Evolutionary conservation across 345 rosid species (phyloP).

Genomic region (Anacardium occidentale): DNA sequence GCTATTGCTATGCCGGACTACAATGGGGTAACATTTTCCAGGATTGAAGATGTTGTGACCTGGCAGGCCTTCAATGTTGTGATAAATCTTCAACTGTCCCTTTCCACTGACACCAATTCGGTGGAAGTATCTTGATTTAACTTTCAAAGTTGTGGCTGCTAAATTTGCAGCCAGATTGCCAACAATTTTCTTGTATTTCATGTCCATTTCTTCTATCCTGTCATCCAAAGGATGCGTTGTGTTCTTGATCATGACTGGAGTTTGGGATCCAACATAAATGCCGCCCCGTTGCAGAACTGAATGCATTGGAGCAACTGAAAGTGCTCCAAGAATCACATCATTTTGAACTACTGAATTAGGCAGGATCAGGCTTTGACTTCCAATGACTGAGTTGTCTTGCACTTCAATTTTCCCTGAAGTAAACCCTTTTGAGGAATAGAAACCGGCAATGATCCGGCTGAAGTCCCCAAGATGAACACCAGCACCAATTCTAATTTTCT

Average conservation of each 20-base stretch:
- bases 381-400: slow-evolving; percentile 55
- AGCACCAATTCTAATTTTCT: slow-evolving; percentile 38
- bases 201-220: slow-evolving; percentile 73
- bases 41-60: slow-evolving; percentile 48
- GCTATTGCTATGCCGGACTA: slow-evolving; percentile 66
- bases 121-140: slow-evolving; percentile 65
- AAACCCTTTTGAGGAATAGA: slow-evolving; percentile 43
- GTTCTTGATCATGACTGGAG: slow-evolving; percentile 61
- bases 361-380: slow-evolving; percentile 61
- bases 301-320: slow-evolving; percentile 58
- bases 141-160: slow-evolving; percentile 60
- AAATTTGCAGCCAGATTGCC: slow-evolving; percentile 58
- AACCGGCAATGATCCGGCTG: slow-evolving; percentile 46
- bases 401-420: slow-evolving; percentile 37
- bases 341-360: slow-evolving; percentile 50
- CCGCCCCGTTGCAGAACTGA: slow-evolving; percentile 55
- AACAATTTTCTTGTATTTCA: slow-evolving; percentile 57
- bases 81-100: slow-evolving; percentile 49
- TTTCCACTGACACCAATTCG: slow-evolving; percentile 60
- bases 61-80: slow-evolving; percentile 46
- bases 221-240: slow-evolving; percentile 59
- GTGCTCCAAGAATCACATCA: slow-evolving; percentile 62
- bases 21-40: slow-evolving; percentile 45
- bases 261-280: slow-evolving; percentile 57
- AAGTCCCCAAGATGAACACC: slow-evolving; percentile 77